These are phyloP conservation scores for Annulohypoxylon truncatum DNA, from an alignment of 2,329 filamentous ascomycete genomes.

Conservation along the genomic window DNA sequence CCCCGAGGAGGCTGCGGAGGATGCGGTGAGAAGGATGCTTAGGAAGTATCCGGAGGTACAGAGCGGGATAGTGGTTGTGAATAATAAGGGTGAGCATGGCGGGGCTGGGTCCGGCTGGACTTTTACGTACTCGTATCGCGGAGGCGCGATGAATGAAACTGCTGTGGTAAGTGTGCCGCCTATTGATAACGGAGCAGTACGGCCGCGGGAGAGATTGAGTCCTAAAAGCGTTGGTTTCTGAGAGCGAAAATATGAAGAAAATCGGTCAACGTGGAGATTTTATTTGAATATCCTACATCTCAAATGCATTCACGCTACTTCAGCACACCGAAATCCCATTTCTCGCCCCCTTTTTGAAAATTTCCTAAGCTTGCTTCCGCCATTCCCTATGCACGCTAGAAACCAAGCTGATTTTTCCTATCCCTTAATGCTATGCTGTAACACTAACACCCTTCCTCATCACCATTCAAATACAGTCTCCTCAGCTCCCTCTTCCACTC, in stretches of 20 bases:
- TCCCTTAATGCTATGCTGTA: neutral
- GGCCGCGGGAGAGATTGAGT: constrained; percentile 9
- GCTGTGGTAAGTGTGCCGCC: constrained; percentile 58
- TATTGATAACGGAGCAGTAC: constrained; percentile 28
- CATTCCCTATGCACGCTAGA: neutral
- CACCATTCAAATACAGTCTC: constrained; percentile 38
- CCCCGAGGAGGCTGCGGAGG: constrained; percentile 61
- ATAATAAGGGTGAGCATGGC: constrained; percentile 61
- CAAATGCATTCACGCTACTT: no score
- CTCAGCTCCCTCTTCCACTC: constrained; percentile 46
- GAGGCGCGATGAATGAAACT: constrained; percentile 59
- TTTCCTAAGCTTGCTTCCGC: no score
- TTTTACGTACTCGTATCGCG: constrained; percentile 65
- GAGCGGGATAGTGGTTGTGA: constrained; percentile 64
- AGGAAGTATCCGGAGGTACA: constrained; percentile 58
- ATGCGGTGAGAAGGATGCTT: constrained; percentile 63
- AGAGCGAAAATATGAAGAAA: neutral
- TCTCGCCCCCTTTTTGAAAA: no score
- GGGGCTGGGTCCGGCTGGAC: constrained; percentile 65
- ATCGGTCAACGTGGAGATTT: neutral
- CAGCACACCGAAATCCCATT: no score
- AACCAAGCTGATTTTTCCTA: neutral
- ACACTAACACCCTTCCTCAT: neutral
- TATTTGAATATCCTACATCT: neutral
- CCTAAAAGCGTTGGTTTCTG: neutral